Percentiles rank a stretch among this genome's conserved stretches.
phyloP scores from a whole-genome alignment of 257 asterid genomes.

The Solanum chilense region DNA sequence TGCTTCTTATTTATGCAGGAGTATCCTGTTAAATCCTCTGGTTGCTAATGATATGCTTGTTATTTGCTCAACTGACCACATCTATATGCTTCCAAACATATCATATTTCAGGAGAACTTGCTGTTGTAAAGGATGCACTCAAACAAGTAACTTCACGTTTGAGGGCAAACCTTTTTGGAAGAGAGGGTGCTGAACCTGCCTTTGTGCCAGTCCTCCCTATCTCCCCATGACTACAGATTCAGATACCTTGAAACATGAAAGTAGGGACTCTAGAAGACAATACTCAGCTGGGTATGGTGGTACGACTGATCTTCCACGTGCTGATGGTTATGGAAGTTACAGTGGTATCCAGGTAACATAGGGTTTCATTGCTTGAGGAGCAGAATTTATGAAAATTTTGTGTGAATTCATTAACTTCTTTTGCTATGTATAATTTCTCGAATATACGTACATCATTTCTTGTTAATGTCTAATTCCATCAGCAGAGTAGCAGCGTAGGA shows the following conservation, averaged over 20 bases:
- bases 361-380: neutral
- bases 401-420: neutral
- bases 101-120: constrained; percentile 13
- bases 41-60: neutral
- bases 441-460: neutral
- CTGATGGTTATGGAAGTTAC: constrained; percentile 10
- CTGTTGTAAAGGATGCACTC: constrained; percentile 9
- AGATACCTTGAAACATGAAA: neutral
- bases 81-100: neutral
- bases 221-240: constrained; percentile 4
- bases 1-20: neutral
- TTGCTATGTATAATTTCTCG: neutral
- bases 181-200: constrained; percentile 7
- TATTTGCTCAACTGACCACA: neutral
- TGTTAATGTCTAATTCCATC: neutral
- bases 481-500: constrained; percentile 4
- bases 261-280: constrained; percentile 5
- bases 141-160: constrained; percentile 15
- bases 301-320: neutral
- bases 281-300: constrained; percentile 10
- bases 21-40: neutral
- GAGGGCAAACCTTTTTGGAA: constrained; percentile 11
- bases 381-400: neutral
- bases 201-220: constrained; percentile 14
- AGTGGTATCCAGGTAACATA: neutral